A percentile compares a stretch with the other conserved stretches of the same genome.
Conservation (phyloP, 768 basidiomycete genomes). For the Omphalotus guepiniiformis region DNA sequence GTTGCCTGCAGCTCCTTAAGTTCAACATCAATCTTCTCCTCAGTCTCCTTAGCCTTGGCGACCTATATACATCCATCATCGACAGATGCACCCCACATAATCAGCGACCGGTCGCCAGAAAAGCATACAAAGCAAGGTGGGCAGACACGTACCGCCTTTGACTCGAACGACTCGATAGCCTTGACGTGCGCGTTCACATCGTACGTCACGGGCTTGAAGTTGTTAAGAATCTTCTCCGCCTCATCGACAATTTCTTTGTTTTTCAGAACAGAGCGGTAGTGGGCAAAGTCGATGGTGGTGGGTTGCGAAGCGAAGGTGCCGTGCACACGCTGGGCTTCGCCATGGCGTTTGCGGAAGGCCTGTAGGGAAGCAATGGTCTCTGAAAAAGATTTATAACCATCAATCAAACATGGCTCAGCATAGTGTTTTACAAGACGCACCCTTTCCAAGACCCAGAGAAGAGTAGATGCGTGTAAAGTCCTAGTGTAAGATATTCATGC, state of each 20-base stretch:
- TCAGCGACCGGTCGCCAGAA: too few species aligned
- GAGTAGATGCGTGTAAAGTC: constrained; percentile 83
- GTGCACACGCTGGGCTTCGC: constrained; percentile 77
- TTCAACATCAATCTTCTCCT: constrained; percentile 86
- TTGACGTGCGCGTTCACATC: constrained; percentile 87
- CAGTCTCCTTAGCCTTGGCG: constrained; percentile 84
- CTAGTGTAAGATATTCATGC: constrained; percentile 32
- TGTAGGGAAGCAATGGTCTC: constrained; percentile 89
- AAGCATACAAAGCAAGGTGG: constrained; percentile 9
- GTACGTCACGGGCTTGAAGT: constrained; percentile 94
- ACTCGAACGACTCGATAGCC: constrained; percentile 95
- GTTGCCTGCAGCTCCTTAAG: constrained; percentile 89
- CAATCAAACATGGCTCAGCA: neutral
- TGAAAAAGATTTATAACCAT: constrained; percentile 23
- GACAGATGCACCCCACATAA: too few species aligned
- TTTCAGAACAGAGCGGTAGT: constrained; percentile 90
- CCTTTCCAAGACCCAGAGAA: constrained; percentile 82
- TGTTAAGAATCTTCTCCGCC: constrained; percentile 82
- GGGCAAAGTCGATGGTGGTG: constrained; percentile 82
- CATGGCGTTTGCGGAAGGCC: constrained; percentile 94
- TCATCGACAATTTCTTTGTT: constrained; percentile 91
- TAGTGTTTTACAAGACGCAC: constrained; percentile 35
- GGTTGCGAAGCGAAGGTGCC: constrained; percentile 62
- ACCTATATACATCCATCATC: constrained; percentile 58
- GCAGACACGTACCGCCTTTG: constrained; percentile 75